Evolutionary conservation across 345 rosid species (phyloP), one percentile per base, ranked within the genome.

Genomic region (Litchi chinensis): DNA sequence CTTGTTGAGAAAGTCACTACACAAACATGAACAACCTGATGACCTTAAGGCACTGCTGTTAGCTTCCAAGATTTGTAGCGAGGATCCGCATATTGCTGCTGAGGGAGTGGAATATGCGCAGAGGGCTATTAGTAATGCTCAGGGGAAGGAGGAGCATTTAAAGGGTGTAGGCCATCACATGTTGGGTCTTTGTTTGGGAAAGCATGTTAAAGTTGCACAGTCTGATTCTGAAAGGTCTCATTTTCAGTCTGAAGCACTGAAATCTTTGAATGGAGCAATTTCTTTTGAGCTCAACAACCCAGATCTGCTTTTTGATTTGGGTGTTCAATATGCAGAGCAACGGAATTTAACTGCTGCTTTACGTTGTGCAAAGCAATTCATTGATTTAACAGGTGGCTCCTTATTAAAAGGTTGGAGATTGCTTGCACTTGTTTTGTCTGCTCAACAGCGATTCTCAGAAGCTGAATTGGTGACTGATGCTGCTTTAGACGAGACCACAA

Each of bases 381-480:
- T 95, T 18, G 95, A 93, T 86, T 86, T 87, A 44, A 95, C 98
- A 0, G 97, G 96, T 60, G 99, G 99, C 15, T 92, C 97, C 2
- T 60, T 88, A 65, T 83, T 90, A 66, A 93, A 92, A 79, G 99
- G 99, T 41, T 95, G 99, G 99, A 91, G 96, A 77, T 84, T 95
- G 48, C 93, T 93, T 8, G 89, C 92, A 37, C 89, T 92, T 72
- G 90, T 93, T 82, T 84, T 95, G 82, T 91, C 98, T 0, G 98
- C 98, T 81, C 98, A 93, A 68, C 97, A 92, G 65, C 85, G 93
- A 79, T 92, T 89, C 80, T 77, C 97, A 6, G 97, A 92, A 89
- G 93, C 99, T 79, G 94, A 90, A 81, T 93, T 91, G 68, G 98
- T 95, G 52, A 92, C 85, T 7, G 97, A 89, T 82, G 99, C 98